phyloP scores from a whole-genome alignment of 2,329 filamentous ascomycete species.

The Colletotrichum camelliae region DNA sequence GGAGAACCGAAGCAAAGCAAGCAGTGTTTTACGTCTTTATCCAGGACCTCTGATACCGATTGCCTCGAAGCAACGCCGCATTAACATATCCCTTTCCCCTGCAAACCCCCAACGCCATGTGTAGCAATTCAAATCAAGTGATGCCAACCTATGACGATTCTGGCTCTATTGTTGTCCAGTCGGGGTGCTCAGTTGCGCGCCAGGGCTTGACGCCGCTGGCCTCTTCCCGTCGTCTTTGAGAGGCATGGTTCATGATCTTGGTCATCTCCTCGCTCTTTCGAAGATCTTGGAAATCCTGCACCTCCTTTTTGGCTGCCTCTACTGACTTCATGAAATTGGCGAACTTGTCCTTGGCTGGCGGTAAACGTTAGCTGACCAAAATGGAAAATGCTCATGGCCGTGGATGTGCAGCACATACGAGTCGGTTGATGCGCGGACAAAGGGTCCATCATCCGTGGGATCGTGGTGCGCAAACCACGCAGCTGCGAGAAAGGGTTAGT shows the following conservation, averaged over 20 bases:
- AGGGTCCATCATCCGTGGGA: constrained; percentile 57
- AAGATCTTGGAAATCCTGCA: constrained; percentile 55
- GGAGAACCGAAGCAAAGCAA: neutral
- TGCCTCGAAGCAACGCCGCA: neutral
- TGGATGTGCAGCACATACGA: constrained; percentile 45
- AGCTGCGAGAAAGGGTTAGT: constrained; percentile 37
- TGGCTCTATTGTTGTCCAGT: constrained; percentile 46
- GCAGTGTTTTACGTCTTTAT: neutral
- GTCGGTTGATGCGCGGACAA: constrained; percentile 54
- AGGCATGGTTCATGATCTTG: constrained; percentile 57
- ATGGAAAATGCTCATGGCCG: neutral
- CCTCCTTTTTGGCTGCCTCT: constrained; percentile 51
- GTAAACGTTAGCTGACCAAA: constrained; percentile 17
- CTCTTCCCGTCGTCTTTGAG: constrained; percentile 58
- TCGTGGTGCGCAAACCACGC: constrained; percentile 50
- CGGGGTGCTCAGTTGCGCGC: constrained; percentile 63
- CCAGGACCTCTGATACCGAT: neutral
- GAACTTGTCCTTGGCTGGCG: constrained; percentile 55
- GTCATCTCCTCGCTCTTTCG: constrained; percentile 52
- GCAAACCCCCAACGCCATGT: neutral
- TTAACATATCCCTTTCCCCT: neutral
- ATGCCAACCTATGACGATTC: neutral
- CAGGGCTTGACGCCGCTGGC: constrained; percentile 64
- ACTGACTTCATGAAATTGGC: constrained; percentile 53
- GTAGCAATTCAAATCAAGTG: no score